Conservation (phyloP, 768 basidiomycete genomes). For the Lyophyllum shimeji region DNA sequence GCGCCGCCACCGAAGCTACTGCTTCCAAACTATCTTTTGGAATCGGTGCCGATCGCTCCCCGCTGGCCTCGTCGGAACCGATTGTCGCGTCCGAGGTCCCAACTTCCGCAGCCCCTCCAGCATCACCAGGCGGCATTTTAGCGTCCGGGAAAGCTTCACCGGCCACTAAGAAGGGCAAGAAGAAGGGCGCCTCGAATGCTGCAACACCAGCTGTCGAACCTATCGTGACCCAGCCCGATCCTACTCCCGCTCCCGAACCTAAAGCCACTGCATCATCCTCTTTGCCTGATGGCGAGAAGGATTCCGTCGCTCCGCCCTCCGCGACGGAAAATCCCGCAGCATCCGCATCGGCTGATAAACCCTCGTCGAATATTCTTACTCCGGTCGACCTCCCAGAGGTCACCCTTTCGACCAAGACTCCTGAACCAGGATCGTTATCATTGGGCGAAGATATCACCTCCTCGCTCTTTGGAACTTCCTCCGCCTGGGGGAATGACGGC, state of each 20-base stretch:
- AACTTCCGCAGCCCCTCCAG: background rate
- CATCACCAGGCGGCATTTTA: background rate
- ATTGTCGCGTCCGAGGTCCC: constrained; percentile 10
- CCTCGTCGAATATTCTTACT: constrained; percentile 12
- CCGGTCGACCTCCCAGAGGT: constrained; percentile 17
- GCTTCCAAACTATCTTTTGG: constrained; percentile 23
- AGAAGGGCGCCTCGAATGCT: constrained; percentile 10
- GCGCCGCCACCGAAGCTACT: constrained; percentile 18
- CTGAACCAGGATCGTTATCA: constrained; percentile 4
- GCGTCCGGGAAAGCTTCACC: constrained; percentile 5
- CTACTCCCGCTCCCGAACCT: constrained; percentile 4
- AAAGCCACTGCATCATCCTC: constrained; percentile 8
- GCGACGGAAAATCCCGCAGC: background rate
- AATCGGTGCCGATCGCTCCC: constrained; percentile 15
- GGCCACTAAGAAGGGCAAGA: constrained; percentile 10
- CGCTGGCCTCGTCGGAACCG: constrained; percentile 15
- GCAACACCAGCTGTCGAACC: constrained; percentile 13
- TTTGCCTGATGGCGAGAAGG: constrained; percentile 18
- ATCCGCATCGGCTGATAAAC: constrained; percentile 2
- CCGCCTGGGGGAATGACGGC: constrained; percentile 6
- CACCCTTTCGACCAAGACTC: constrained; percentile 13
- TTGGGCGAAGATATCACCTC: constrained; percentile 11
- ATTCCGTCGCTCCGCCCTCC: constrained; percentile 21
- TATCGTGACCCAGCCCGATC: constrained; percentile 6
- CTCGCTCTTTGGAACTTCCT: constrained; percentile 9